phyloP scores from a whole-genome alignment of 306 rosid species.

The Luffa aegyptiaca region DNA sequence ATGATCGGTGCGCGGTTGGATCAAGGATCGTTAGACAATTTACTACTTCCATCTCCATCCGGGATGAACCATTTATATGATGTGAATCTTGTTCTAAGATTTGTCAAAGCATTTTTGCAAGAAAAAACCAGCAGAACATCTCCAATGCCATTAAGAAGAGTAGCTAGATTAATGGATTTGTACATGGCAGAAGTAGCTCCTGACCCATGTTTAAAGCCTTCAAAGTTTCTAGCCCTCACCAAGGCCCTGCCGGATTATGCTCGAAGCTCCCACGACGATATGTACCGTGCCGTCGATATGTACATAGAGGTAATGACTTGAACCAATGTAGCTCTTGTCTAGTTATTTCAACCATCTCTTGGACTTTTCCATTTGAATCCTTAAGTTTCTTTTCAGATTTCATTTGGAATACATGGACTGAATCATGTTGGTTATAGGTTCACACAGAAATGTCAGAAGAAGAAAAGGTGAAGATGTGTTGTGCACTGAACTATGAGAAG shows the following conservation, averaged over 20 bases:
- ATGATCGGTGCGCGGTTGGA: constrained; percentile 83
- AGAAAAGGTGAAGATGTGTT: constrained; percentile 59
- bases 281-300: constrained; percentile 77
- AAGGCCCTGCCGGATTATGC: constrained; percentile 66
- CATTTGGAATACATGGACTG: constrained; percentile 8
- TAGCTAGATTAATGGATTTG: constrained; percentile 62
- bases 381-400: neutral
- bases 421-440: constrained; percentile 37
- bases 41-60: constrained; percentile 79
- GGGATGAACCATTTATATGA: constrained; percentile 63
- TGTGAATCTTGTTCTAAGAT: constrained; percentile 72
- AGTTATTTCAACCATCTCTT: neutral
- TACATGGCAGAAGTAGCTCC: constrained; percentile 91
- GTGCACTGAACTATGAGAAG: constrained; percentile 59
- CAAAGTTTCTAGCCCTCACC: constrained; percentile 62
- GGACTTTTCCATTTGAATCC: neutral
- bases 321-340: neutral
- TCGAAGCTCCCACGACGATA: constrained; percentile 66
- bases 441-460: constrained; percentile 72
- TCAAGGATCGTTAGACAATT: constrained; percentile 66
- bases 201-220: constrained; percentile 71
- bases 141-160: constrained; percentile 42
- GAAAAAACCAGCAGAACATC: constrained; percentile 18
- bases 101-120: constrained; percentile 48
- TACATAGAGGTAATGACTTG: constrained; percentile 58